A percentile compares a stretch with the other conserved stretches of the same genome.
phyloP scores from a whole-genome alignment of 148 eudicot genomes.

The Gaultheria prostrata region DNA sequence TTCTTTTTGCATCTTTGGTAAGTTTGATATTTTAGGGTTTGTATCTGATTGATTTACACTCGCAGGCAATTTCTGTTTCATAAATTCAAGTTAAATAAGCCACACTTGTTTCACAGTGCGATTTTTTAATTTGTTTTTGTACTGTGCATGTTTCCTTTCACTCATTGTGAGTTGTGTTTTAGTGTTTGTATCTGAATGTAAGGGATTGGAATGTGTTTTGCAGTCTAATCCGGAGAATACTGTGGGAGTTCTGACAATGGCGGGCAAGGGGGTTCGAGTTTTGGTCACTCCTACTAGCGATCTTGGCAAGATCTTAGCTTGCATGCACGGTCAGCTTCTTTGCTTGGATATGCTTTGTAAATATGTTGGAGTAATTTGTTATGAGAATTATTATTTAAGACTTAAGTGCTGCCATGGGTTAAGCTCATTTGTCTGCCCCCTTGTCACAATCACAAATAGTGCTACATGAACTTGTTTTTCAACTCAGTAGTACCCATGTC shows the following conservation, averaged over 20 bases:
- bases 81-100: not conserved
- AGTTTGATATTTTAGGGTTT: not conserved
- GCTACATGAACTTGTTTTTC: not conserved
- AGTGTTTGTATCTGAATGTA: conserved; percentile 13
- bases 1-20: not conserved
- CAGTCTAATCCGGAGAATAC: conserved; percentile 98
- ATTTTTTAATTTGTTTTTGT: not conserved
- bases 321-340: conserved; percentile 87
- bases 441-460: not conserved
- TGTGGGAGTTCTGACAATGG: conserved; percentile 94
- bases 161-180: not conserved
- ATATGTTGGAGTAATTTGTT: not conserved
- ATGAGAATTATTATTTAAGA: not conserved
- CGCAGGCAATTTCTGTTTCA: not conserved
- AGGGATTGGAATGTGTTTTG: conserved; percentile 7
- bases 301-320: conserved; percentile 89
- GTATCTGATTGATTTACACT: no score
- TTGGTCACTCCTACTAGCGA: conserved; percentile 97
- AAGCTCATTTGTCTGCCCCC: not conserved
- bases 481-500: not conserved
- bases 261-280: conserved; percentile 97
- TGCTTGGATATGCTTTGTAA: conserved; percentile 6
- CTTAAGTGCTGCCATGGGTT: not conserved
- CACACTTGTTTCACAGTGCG: not conserved
- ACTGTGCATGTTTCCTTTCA: not conserved